These are phyloP conservation scores for Lycium barbarum DNA, from an alignment of 257 asterid species.

Conservation along the genomic window DNA sequence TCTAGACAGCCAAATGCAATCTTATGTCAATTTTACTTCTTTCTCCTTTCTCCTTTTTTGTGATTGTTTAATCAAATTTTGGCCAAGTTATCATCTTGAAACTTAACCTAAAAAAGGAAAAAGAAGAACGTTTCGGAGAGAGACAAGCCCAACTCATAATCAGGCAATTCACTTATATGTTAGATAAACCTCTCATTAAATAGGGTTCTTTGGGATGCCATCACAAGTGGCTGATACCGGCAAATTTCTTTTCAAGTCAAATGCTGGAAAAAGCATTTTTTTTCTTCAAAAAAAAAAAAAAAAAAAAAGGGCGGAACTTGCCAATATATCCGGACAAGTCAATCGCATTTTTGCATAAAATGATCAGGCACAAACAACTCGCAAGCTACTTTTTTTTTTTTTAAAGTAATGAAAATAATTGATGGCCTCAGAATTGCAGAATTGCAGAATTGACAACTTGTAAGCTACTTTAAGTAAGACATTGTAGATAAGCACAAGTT, in stretches of 20 bases:
- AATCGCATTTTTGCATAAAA: constrained; percentile 3
- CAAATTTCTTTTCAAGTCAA: neutral
- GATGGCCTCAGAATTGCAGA: too few species aligned
- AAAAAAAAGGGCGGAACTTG: neutral
- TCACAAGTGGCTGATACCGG: constrained; percentile 7
- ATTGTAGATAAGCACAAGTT: neutral
- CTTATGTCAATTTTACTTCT: neutral
- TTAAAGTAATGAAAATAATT: too few species aligned
- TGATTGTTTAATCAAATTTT: neutral
- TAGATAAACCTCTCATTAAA: neutral
- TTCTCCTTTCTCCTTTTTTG: neutral
- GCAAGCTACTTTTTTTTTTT: neutral
- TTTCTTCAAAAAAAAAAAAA: neutral
- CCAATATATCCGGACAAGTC: neutral
- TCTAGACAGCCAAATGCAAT: neutral
- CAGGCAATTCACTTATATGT: neutral
- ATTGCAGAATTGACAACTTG: too few species aligned
- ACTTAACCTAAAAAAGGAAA: neutral
- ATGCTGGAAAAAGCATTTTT: neutral
- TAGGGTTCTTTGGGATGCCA: neutral
- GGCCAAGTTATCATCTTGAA: neutral
- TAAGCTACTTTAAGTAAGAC: constrained; percentile 8
- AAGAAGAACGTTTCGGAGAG: neutral
- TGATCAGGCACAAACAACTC: neutral
- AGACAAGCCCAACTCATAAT: neutral